Evolutionary conservation across 345 rosid genomes (phyloP), one percentile per base, ranked within the genome.

Genomic region (Rhizophora apiculata): DNA sequence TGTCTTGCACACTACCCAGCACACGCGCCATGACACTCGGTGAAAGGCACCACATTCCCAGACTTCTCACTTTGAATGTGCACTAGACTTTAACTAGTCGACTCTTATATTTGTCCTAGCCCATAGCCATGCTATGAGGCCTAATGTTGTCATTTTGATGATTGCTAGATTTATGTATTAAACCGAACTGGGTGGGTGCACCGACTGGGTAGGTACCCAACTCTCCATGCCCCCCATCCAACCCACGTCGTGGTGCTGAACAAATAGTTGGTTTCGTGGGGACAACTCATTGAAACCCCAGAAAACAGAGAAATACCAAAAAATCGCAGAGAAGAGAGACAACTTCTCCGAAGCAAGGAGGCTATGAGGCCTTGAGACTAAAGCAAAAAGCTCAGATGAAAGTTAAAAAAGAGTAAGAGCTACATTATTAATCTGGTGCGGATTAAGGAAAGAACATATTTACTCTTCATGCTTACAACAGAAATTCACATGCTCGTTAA

Each of bases 401-500:
- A 43, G 49, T 43, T 13, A 43, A 43, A 43, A 39, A 39, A 37
- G 3, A 39, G 15, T 9, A 10, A 39, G 11, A 39, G 15, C 46
- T 39, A 39, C 46, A 39, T 39, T 39, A 39, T 39, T 11, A 39
- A 39, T 39, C 15, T 39, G 46, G 46, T 2, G 46, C 46, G 46
- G 46, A 39, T 9, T 9, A 39, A 2, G 49, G 49, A 56, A 56
- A 56, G 29, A 56, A 56, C 26, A 56, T 56, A 56, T 56, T 56
- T 56, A 56, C 60, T 56, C 22, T 22, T 3, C 26, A 8, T 55
- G 11, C 59, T 56, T 56, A 11, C 29, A 56, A 56, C 60, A 11
- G 65, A 72, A 56, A 63, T 58, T 72, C 32, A 72, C 13, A 22
- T 27, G 4, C 65, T 20, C 16, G 60, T 32, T 71, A 19, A 74